Base-by-base conservation (phyloP, 164 flowering plant species). In the Pachysandra terminalis region DNA sequence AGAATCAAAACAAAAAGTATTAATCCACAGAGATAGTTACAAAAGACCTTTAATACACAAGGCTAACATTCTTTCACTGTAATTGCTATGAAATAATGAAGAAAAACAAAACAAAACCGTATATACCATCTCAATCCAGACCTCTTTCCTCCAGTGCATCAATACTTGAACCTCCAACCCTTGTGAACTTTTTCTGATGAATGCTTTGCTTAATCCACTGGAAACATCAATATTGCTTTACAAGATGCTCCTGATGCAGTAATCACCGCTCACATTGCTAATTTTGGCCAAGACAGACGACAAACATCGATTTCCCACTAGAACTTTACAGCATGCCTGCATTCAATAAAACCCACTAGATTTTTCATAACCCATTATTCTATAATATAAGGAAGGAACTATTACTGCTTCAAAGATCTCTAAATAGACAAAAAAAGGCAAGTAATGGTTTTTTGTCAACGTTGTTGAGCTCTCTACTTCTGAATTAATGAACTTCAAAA, bases 151-250 rank as follows among this genome's bases (percentile, higher is more conserved):
- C 66, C 66, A 40, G 65, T 53, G 24, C 63, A 49, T 59, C 60
- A 48, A 48, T 61, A 41, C 52, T 45, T 26, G 63, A 56, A 69
- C 69, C 66, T 41, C 55, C 65, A 67, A 68, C 64, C 19, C 60
- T 59, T 69, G 66, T 59, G n/a, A 45, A 56, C 56, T 67, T 64
- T 64, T 64, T 71, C 73, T 71, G 24, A 48, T 59, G 59, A 66
- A 61, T 68, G 53, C 26, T 27, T 32, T 60, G 61, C 59, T 56
- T 59, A 71, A 67, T 52, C 48, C 68, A 73, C 52, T 59, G 23
- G 75, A 49, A 68, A 71, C 79, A 70, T 68, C 72, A 66, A 68
- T 61, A 73, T 56, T 55, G n/a, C 81, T 85, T 75, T 78, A 83
- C 84, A 83, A 52, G 78, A 77, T 77, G 83, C 82, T 71, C 77